phyloP scores from a whole-genome alignment of 2,329 filamentous ascomycete genomes.

The Alternaria longipes region DNA sequence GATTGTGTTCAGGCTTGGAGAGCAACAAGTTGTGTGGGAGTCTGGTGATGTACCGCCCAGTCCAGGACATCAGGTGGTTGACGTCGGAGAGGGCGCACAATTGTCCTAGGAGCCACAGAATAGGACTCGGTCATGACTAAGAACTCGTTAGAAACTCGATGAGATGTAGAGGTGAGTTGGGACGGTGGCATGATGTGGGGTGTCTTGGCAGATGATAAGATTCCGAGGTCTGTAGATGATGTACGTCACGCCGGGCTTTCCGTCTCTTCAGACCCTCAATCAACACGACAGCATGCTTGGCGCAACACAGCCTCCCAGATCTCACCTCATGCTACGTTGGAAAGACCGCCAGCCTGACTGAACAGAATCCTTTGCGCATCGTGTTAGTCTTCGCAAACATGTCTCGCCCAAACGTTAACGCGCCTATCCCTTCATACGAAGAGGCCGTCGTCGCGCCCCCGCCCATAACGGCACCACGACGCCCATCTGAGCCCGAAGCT shows the following conservation, averaged over 20 bases:
- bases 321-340: background rate
- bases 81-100: slow-evolving; percentile 20
- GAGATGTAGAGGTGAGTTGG: background rate
- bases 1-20: slow-evolving; percentile 44
- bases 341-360: background rate
- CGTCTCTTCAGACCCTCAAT: slow-evolving; percentile 5
- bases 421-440: slow-evolving; percentile 32
- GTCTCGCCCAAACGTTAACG: slow-evolving; percentile 2
- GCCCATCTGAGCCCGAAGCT: background rate
- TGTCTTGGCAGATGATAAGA: background rate
- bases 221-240: slow-evolving; percentile 2
- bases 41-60: slow-evolving; percentile 45
- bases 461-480: slow-evolving; percentile 1
- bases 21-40: slow-evolving; percentile 42
- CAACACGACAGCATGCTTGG: slow-evolving; percentile 14
- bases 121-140: background rate
- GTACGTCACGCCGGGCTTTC: slow-evolving; percentile 11
- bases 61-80: slow-evolving; percentile 44
- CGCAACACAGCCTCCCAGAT: slow-evolving; percentile 1
- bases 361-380: background rate
- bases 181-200: background rate
- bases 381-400: background rate
- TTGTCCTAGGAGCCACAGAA: background rate
- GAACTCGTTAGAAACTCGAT: background rate
- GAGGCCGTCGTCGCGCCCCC: slow-evolving; percentile 19